Evolutionary conservation across 2,329 filamentous ascomycete species (phyloP).

Genomic region (Trichothecium roseum): DNA sequence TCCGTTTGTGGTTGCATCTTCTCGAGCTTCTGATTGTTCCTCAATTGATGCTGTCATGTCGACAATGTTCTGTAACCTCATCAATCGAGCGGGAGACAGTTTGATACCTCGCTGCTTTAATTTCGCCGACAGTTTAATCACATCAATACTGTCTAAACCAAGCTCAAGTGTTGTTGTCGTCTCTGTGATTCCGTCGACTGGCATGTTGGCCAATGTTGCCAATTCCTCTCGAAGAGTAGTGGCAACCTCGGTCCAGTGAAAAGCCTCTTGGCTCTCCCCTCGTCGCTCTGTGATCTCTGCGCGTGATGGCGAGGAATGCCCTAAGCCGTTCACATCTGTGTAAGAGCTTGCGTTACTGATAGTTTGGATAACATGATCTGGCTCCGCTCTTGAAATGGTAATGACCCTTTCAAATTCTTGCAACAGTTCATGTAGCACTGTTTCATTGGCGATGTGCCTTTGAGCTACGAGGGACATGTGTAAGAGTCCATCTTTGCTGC

Average conservation of each 20-base stretch:
- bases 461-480: conserved; percentile 51
- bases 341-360: neutral
- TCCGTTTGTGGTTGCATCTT: neutral
- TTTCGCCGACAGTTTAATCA: conserved; percentile 70
- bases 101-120: conserved; percentile 50
- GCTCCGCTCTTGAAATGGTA: conserved; percentile 5
- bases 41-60: conserved; percentile 33
- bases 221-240: conserved; percentile 49
- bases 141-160: conserved; percentile 85
- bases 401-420: conserved; percentile 23
- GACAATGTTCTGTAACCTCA: conserved; percentile 59
- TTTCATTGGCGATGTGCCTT: conserved; percentile 20
- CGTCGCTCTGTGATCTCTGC: neutral
- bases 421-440: conserved; percentile 23
- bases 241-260: conserved; percentile 50
- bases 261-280: conserved; percentile 14
- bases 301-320: neutral
- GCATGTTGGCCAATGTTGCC: conserved; percentile 46
- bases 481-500: conserved; percentile 36
- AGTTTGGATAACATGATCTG: neutral
- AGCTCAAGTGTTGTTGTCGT: conserved; percentile 65
- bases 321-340: neutral
- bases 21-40: conserved; percentile 5
- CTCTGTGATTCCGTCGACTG: conserved; percentile 39
- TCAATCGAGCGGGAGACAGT: conserved; percentile 65